Base-by-base conservation (phyloP, 2,329 filamentous ascomycete genomes). In the Calonectria pseudoreteaudii region DNA sequence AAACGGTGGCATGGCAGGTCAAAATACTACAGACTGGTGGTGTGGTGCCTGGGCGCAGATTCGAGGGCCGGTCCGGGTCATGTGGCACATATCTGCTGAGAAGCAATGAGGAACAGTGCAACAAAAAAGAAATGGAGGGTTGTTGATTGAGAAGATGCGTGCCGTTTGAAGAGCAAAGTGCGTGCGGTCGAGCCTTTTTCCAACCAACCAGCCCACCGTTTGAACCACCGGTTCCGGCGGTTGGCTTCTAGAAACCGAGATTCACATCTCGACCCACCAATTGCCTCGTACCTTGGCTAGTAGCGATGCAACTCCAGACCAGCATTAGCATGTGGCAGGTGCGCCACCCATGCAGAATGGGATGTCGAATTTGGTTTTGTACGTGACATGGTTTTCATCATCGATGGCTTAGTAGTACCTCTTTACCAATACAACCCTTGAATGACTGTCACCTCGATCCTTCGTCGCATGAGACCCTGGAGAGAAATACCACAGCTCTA, bases 181-280 rank as follows among this genome's bases (percentile, higher is more conserved):
- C 38, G n/a, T 47, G 44, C 52, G 36, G 41, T 64, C 34, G 60
- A 67, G 52, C 34, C 34, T 62, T 38, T 38, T 62, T 30, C 26
- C 44, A 64, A 31, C 31, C 41, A 50, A 60, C 60, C 47, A 20
- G 11, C 47, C 16, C 30, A 31, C 28, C 20, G 26, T 68, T 26
- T 44, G 10, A 34, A 56, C 36, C 23, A 44, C 66, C 47, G 65
- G 50, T 68, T n/a, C 66, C 49, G 66, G 49, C 26, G 36, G 34
- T 20, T 68, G 34, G 50, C n/a, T 58, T 68, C 52, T 56, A 38
- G 50, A 47, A 56, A 58, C 66, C 66, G 36, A 53, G 50, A 68
- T 44, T 26, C n/a, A 36, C 47, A 56, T 52, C 49, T 38, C 23
- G 66, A 41, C 36, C 66, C 49, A 58, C 49, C 34, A 65, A 38